These are phyloP conservation scores for Chalara sp. DNA, from an alignment of 2,329 filamentous ascomycete genomes.

Conservation along the genomic window DNA sequence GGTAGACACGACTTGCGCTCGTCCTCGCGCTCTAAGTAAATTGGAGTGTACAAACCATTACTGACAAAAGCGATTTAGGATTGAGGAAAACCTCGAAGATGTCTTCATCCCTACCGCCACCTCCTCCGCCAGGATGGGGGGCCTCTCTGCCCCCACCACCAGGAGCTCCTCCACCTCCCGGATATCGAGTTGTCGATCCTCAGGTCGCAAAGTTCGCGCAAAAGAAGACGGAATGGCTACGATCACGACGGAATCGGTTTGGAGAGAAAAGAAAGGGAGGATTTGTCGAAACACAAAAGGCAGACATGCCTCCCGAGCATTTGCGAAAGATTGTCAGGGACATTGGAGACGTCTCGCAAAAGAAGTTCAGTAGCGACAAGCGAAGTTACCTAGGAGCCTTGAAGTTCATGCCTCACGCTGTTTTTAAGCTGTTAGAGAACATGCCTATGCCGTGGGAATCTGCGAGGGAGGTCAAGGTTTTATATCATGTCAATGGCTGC, in stretches of 20 bases:
- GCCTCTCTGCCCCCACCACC: conserved; percentile 40
- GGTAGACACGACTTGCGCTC: too few species aligned
- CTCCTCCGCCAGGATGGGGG: conserved; percentile 63
- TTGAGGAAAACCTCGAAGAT: conserved; percentile 19
- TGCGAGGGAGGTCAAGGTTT: conserved; percentile 88
- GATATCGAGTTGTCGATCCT: conserved; percentile 72
- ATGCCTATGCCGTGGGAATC: conserved; percentile 99
- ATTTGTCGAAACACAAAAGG: conserved; percentile 96
- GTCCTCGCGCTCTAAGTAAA: too few species aligned
- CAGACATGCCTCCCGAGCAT: conserved; percentile 97
- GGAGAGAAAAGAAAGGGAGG: conserved; percentile 95
- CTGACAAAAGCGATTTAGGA: conserved; percentile 1
- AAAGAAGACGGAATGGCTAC: conserved; percentile 99
- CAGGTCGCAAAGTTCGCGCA: conserved; percentile 91
- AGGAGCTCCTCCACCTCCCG: conserved; percentile 76
- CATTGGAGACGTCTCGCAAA: conserved; percentile 98
- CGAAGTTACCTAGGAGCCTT: conserved; percentile 92
- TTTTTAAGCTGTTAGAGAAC: conserved; percentile 94
- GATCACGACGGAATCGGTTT: conserved; percentile 83
- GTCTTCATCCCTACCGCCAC: conserved; percentile 56
- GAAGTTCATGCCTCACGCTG: conserved; percentile 99
- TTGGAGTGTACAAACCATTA: too few species aligned
- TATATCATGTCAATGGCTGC: conserved; percentile 98
- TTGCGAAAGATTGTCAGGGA: conserved; percentile 96
- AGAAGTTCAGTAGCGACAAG: conserved; percentile 98